A percentile compares a stretch with the other conserved stretches of the same genome.
Conservation (phyloP, 345 rosid species). For the Brassica juncea region DNA sequence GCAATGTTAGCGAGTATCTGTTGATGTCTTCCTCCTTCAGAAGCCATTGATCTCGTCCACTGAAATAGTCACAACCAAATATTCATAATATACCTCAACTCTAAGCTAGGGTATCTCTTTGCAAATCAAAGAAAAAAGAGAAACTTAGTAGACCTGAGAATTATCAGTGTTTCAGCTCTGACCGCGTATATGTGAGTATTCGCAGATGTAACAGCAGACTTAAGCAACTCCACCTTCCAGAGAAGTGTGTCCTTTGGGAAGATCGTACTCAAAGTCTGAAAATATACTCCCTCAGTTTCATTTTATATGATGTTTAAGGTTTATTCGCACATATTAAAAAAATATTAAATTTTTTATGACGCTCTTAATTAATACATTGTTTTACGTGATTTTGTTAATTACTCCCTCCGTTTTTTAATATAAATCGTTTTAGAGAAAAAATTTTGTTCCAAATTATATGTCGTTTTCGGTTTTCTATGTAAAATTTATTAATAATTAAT, state of each 20-base stretch:
- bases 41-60: slow-evolving; percentile 73
- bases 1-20: slow-evolving; percentile 46
- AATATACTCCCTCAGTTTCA: neutral
- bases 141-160: slow-evolving; percentile 50
- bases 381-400: too few relatives aligned
- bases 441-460: too few relatives aligned
- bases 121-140: slow-evolving; percentile 6
- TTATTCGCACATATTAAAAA: too few relatives aligned
- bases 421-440: too few relatives aligned
- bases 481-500: too few relatives aligned
- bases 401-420: too few relatives aligned
- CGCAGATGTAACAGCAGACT: slow-evolving; percentile 51
- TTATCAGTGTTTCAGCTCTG: slow-evolving; percentile 38
- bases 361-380: too few relatives aligned
- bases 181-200: slow-evolving; percentile 54
- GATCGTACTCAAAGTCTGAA: slow-evolving; percentile 54
- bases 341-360: too few relatives aligned
- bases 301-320: too few relatives aligned
- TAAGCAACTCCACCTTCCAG: slow-evolving; percentile 71
- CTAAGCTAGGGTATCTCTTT: neutral
- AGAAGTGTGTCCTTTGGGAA: slow-evolving; percentile 57
- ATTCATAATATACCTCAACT: slow-evolving; percentile 2
- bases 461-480: too few relatives aligned
- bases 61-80: slow-evolving; percentile 26
- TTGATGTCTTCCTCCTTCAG: slow-evolving; percentile 64